Evolutionary conservation across 2,329 filamentous ascomycete genomes (phyloP).

Genomic region (Sphaerulina musiva): DNA sequence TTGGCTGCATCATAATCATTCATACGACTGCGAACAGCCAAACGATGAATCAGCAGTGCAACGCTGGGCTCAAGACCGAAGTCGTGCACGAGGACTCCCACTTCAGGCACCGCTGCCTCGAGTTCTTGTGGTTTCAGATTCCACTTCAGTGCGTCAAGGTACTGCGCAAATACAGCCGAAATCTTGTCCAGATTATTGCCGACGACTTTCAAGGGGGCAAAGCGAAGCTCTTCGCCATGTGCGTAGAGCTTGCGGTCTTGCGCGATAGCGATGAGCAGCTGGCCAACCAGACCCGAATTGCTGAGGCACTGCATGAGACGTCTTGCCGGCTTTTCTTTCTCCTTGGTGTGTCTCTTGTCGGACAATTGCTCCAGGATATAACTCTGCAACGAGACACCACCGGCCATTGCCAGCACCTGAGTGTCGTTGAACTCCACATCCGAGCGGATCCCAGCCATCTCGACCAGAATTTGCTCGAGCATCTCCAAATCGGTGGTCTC

Average conservation of each 20-base stretch:
- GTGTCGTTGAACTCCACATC: slow-evolving; percentile 81
- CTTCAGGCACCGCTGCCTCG: slow-evolving; percentile 66
- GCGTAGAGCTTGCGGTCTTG: slow-evolving; percentile 86
- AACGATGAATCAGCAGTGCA: slow-evolving; percentile 76
- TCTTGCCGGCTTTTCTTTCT: slow-evolving; percentile 57
- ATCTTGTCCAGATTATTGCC: slow-evolving; percentile 86
- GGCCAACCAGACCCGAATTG: slow-evolving; percentile 69
- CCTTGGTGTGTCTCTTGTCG: slow-evolving; percentile 66
- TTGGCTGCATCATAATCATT: slow-evolving; percentile 36
- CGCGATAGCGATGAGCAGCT: slow-evolving; percentile 80
- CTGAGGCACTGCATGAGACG: slow-evolving; percentile 73
- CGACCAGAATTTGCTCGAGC: slow-evolving; percentile 78
- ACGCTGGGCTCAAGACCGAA: slow-evolving; percentile 74
- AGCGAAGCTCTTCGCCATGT: slow-evolving; percentile 62
- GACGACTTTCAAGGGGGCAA: slow-evolving; percentile 80
- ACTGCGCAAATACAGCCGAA: slow-evolving; percentile 77
- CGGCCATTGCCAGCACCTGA: slow-evolving; percentile 81
- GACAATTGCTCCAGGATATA: slow-evolving; percentile 74
- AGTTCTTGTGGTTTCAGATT: slow-evolving; percentile 73
- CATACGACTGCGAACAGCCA: slow-evolving; percentile 63
- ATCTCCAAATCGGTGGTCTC: slow-evolving; percentile 90
- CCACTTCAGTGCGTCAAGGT: slow-evolving; percentile 78
- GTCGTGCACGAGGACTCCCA: slow-evolving; percentile 65
- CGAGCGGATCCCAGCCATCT: slow-evolving; percentile 89
- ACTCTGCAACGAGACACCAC: slow-evolving; percentile 69